Evolutionary conservation across 345 rosid genomes (phyloP).

Genomic region (Euclidium syriacum): DNA sequence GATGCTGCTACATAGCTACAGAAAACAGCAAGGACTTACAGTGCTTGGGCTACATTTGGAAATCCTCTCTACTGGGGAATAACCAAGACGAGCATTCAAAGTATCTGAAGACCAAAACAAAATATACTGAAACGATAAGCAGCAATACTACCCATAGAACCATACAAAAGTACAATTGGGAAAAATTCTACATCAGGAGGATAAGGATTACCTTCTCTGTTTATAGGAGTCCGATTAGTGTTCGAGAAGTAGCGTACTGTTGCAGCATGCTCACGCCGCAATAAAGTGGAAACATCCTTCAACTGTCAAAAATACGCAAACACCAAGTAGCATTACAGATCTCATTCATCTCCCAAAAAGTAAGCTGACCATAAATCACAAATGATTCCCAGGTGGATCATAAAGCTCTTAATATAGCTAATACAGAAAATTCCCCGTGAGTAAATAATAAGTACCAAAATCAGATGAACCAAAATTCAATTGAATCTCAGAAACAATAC

Average conservation of each 20-base stretch:
- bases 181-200: neutral
- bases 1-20: neutral
- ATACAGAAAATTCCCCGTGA: neutral
- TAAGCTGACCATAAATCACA: neutral
- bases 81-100: conserved; percentile 31
- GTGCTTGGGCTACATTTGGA: conserved; percentile 24
- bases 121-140: conserved; percentile 12
- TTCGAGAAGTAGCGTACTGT: conserved; percentile 56
- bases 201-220: conserved; percentile 43
- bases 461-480: neutral
- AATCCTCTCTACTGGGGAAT: conserved; percentile 36
- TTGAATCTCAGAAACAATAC: neutral
- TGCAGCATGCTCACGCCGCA: conserved; percentile 44
- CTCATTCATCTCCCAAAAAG: conserved; percentile 10
- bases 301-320: conserved; percentile 36
- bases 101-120: conserved; percentile 42
- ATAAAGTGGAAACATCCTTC: conserved; percentile 43
- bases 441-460: neutral
- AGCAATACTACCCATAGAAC: neutral
- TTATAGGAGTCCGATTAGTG: conserved; percentile 32
- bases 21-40: conserved; percentile 39
- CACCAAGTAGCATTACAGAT: conserved; percentile 1
- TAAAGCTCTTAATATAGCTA: neutral
- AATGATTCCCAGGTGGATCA: neutral
- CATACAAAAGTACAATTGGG: neutral